Evolutionary conservation across 2,329 filamentous ascomycete genomes (phyloP).

Genomic region (Teratosphaeria viscida): DNA sequence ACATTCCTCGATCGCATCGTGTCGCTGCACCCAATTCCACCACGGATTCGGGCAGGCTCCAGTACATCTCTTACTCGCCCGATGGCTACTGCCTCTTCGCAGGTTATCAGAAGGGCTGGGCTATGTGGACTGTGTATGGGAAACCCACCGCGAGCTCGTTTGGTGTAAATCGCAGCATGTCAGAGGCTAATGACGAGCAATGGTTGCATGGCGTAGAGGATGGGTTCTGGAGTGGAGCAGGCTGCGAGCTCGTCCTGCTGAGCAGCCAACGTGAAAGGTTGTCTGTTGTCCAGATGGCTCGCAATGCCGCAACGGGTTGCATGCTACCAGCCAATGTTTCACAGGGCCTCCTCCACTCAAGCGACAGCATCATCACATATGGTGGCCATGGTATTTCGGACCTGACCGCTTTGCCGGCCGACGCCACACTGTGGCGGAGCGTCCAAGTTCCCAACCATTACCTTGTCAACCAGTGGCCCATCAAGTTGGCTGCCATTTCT

Average conservation of each 20-base stretch:
- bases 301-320: constrained; percentile 84
- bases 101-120: constrained; percentile 87
- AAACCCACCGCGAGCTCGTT: constrained; percentile 83
- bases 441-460: constrained; percentile 77
- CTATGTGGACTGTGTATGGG: constrained; percentile 94
- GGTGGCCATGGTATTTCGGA: constrained; percentile 86
- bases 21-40: constrained; percentile 60
- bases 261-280: constrained; percentile 59
- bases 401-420: constrained; percentile 80
- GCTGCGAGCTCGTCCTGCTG: constrained; percentile 72
- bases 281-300: constrained; percentile 84
- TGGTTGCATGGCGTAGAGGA: constrained; percentile 74
- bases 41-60: constrained; percentile 58
- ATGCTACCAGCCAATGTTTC: constrained; percentile 87
- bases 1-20: constrained; percentile 77
- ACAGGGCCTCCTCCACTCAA: constrained; percentile 78
- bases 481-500: constrained; percentile 76
- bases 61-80: constrained; percentile 73
- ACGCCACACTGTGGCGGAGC: constrained; percentile 91
- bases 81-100: constrained; percentile 95
- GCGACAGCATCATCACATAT: constrained; percentile 81
- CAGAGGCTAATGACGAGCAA: constrained; percentile 59
- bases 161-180: constrained; percentile 53
- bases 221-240: constrained; percentile 78
- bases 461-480: constrained; percentile 86